Percentiles rank a stretch among this genome's conserved stretches.
phyloP scores from a whole-genome alignment of 2,329 filamentous ascomycete species.

The Fusarium sp. region DNA sequence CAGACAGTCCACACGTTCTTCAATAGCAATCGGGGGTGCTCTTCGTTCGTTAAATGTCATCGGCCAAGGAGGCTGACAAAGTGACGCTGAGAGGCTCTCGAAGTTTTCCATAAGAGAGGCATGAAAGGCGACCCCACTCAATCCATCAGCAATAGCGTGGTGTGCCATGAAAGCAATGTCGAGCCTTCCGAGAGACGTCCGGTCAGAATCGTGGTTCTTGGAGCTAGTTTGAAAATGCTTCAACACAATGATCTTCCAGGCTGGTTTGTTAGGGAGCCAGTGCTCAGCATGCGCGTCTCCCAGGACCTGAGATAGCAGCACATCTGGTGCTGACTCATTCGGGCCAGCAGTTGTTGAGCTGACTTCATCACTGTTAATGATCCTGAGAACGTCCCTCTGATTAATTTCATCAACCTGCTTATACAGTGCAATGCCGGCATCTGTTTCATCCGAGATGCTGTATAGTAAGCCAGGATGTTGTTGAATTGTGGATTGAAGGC shows the following conservation, averaged over 20 bases:
- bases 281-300: neutral
- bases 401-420: neutral
- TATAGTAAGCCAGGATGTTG: conserved; percentile 1
- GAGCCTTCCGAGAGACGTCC: neutral
- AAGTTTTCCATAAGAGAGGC: neutral
- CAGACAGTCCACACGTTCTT: neutral
- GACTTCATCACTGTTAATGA: neutral
- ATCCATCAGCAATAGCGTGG: conserved; percentile 25
- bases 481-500: conserved; percentile 1
- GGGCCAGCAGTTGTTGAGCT: no score
- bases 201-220: neutral
- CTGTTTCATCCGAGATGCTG: neutral
- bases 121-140: conserved; percentile 23
- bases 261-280: conserved; percentile 9
- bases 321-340: neutral
- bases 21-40: neutral
- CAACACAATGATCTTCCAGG: conserved; percentile 15
- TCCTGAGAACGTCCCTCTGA: neutral
- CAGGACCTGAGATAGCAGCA: neutral
- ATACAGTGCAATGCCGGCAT: neutral
- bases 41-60: neutral
- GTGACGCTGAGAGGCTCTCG: neutral
- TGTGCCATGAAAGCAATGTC: conserved; percentile 17
- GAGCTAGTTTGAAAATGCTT: neutral
- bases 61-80: neutral